Percentiles rank a stretch among this genome's conserved stretches.
phyloP scores from a whole-genome alignment of 768 basidiomycete genomes.

The Leucocoprinus sp. region DNA sequence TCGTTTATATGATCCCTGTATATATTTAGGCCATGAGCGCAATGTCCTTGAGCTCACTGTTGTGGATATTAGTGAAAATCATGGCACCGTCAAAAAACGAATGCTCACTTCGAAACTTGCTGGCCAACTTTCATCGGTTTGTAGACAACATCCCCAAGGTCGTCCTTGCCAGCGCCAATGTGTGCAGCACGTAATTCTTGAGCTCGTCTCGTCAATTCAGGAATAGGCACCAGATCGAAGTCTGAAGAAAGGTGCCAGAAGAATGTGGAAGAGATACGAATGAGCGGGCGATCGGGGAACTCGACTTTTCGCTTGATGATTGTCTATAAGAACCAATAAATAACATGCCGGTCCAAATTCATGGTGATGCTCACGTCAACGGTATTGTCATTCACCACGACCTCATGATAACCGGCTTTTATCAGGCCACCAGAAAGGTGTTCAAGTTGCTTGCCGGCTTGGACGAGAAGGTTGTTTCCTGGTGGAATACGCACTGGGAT shows the following conservation, averaged over 20 bases:
- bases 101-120: conserved; percentile 71
- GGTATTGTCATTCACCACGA: conserved; percentile 81
- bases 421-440: conserved; percentile 78
- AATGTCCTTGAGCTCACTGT: conserved; percentile 75
- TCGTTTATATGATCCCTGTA: no score
- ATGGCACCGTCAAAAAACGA: background rate
- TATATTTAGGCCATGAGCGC: conserved; percentile 59
- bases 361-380: conserved; percentile 42
- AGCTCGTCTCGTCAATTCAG: conserved; percentile 41
- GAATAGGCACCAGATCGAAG: conserved; percentile 63
- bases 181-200: conserved; percentile 32
- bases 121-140: conserved; percentile 81
- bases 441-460: conserved; percentile 94
- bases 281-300: conserved; percentile 71
- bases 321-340: conserved; percentile 30
- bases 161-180: conserved; percentile 29
- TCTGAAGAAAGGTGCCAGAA: conserved; percentile 94
- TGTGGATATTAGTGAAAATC: background rate
- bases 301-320: conserved; percentile 52
- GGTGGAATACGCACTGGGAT: conserved; percentile 82
- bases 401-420: conserved; percentile 92
- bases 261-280: conserved; percentile 94
- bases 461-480: conserved; percentile 78
- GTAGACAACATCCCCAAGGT: conserved; percentile 40
- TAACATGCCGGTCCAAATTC: background rate